A percentile compares a stretch with the other conserved stretches of the same genome.
phyloP scores from a whole-genome alignment of 2,329 filamentous ascomycete species.

The Orbilia javanica region DNA sequence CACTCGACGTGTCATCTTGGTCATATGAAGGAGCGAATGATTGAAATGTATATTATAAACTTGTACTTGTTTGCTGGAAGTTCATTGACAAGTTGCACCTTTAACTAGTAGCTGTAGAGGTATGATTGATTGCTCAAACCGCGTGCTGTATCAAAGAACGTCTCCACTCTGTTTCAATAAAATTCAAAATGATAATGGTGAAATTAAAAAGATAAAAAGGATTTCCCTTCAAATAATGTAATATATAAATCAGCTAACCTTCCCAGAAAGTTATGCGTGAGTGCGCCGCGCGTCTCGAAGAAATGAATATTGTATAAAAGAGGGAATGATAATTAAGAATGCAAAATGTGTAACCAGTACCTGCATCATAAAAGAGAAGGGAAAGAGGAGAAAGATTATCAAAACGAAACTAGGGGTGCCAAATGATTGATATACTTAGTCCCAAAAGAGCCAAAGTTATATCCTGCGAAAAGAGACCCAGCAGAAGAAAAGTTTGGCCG shows the following conservation, averaged over 20 bases:
- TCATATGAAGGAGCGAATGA: background rate
- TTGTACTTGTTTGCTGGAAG: conserved; percentile 14
- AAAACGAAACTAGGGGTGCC: conserved; percentile 26
- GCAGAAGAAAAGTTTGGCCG: conserved; percentile 28
- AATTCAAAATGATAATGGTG: background rate
- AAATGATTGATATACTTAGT: conserved; percentile 16
- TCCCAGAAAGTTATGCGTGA: conserved; percentile 19
- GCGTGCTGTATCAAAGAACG: conserved; percentile 34
- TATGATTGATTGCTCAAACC: conserved; percentile 11
- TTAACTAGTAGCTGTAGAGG: background rate
- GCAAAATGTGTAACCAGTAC: conserved; percentile 8
- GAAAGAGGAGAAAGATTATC: conserved; percentile 2
- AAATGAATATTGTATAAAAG: conserved; percentile 26
- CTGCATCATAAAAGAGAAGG: conserved; percentile 3
- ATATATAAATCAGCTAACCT: conserved; percentile 21
- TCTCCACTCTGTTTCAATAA: conserved; percentile 44
- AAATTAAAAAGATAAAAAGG: conserved; percentile 1
- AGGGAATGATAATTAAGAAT: conserved; percentile 26
- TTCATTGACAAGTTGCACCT: conserved; percentile 12
- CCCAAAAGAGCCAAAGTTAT: conserved; percentile 32
- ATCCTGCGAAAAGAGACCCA: background rate
- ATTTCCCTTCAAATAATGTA: conserved; percentile 4
- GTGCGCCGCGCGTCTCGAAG: background rate
- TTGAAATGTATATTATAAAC: conserved; percentile 21
- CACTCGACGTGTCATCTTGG: conserved; percentile 49